Base-by-base conservation (phyloP, 768 basidiomycete genomes). In the Cubamyces lactineus region DNA sequence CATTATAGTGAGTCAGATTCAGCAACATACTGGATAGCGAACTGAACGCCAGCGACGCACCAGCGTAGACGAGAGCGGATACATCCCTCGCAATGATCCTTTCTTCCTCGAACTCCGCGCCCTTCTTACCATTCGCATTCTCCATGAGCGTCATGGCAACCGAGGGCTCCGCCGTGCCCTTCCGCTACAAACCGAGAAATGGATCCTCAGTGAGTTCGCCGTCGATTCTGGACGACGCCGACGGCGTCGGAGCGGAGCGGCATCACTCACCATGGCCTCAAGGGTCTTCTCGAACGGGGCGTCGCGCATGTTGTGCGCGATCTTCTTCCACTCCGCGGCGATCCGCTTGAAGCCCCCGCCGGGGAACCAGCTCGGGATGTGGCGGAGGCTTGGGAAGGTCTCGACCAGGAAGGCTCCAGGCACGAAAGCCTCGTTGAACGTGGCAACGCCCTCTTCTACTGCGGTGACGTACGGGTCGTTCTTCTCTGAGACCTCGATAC, bases 361-460 rank as follows among this genome's bases (percentile, higher is more conserved):
- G 17, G 66, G 66, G 55, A 66, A 57, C 62, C 65, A 66, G 46
- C 52, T 23, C 8, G 65, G 65, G 21, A 66, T 49, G 53, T 64
- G 46, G 17, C 40, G 49, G 21, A 67, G 45, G n/a, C 21, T 57
- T 3, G 70, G 71, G 40, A 74, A 34, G n/a, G 66, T 65, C 49
- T 74, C 72, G 21, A 74, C 72, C 15, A 72, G 64, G 64, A 70
- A 74, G 1, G 68, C 58, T 2, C 72, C 73, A n/a, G 73, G 70
- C 8, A 60, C 57, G 21, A 61, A 41, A 5, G 65, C 62, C 26
- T 43, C 51, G 42, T 55, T 53, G 48, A 62, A 62, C n/a, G 54
- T 62, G 16, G 47, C 61, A 21, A 62, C 61, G 15, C 61, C 61
- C 49, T 62, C 54, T n/a, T 62, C 61, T 19, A 52, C 61, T 3